These are phyloP conservation scores for Onygena corvina DNA, from an alignment of 2,329 filamentous ascomycete species.

Conservation along the genomic window DNA sequence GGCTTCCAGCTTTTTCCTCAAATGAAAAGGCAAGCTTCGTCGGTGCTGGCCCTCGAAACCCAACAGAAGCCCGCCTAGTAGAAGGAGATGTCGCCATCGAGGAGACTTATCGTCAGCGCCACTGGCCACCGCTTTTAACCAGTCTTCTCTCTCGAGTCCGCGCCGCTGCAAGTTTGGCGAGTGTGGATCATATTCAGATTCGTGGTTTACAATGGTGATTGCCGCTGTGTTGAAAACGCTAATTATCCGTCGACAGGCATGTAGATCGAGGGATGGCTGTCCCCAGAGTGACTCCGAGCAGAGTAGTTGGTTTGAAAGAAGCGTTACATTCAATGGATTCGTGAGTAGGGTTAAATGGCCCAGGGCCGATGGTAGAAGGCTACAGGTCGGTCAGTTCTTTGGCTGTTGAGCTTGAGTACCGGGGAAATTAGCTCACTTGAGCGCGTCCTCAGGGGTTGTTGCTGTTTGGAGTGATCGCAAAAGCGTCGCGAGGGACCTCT, in stretches of 20 bases:
- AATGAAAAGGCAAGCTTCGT: slow-evolving; percentile 49
- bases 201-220: slow-evolving; percentile 42
- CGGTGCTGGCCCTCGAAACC: slow-evolving; percentile 57
- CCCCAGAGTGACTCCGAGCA: slow-evolving; percentile 49
- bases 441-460: slow-evolving; percentile 47
- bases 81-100: slow-evolving; percentile 73
- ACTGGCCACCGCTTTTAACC: slow-evolving; percentile 47
- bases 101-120: slow-evolving; percentile 51
- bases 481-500: slow-evolving; percentile 48
- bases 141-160: slow-evolving; percentile 43
- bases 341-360: slow-evolving; percentile 40
- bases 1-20: slow-evolving; percentile 57
- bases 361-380: slow-evolving; percentile 43
- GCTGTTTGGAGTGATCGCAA: slow-evolving; percentile 49
- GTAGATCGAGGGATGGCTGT: slow-evolving; percentile 41
- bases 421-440: slow-evolving; percentile 37
- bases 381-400: slow-evolving; percentile 21
- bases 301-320: slow-evolving; percentile 49
- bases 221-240: slow-evolving; percentile 51
- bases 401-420: slow-evolving; percentile 18
- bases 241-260: slow-evolving; percentile 45
- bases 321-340: slow-evolving; percentile 50
- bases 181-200: slow-evolving; percentile 26
- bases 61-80: slow-evolving; percentile 65
- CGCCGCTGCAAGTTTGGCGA: slow-evolving; percentile 35